Percentiles rank a stretch among this genome's conserved stretches.
Conservation (phyloP, 1,139 yeast species). For the Nakaseomyces sp. region DNA sequence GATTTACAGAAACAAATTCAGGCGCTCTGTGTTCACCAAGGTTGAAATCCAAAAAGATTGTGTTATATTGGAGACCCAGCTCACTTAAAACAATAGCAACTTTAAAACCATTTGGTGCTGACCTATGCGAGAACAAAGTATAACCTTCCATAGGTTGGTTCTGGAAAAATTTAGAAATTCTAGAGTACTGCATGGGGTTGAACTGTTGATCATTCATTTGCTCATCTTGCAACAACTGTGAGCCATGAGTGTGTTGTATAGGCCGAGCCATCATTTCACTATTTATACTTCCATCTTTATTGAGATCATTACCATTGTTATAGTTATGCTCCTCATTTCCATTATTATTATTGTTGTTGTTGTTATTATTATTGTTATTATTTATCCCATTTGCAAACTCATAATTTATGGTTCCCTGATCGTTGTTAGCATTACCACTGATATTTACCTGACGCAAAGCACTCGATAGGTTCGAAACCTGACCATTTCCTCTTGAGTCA, state of each 20-base stretch:
- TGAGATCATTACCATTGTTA: slow-evolving; percentile 17
- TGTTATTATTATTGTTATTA: slow-evolving; percentile 2
- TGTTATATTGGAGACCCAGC: slow-evolving; percentile 67
- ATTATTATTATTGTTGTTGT: slow-evolving; percentile 6
- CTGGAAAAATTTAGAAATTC: slow-evolving; percentile 67
- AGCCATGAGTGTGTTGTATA: slow-evolving; percentile 4
- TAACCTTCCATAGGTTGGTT: slow-evolving; percentile 78
- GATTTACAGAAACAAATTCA: slow-evolving; percentile 82
- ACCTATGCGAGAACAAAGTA: slow-evolving; percentile 80
- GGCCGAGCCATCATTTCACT: slow-evolving; percentile 10
- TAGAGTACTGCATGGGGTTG: slow-evolving; percentile 30
- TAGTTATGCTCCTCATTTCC: slow-evolving; percentile 9
- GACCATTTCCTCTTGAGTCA: background rate
- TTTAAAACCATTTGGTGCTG: slow-evolving; percentile 95
- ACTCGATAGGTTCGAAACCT: slow-evolving; percentile 26
- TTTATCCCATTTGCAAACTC: slow-evolving; percentile 13
- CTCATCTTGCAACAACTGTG: slow-evolving; percentile 15
- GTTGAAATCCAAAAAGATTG: slow-evolving; percentile 81
- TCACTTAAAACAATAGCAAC: slow-evolving; percentile 88
- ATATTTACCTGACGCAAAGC: slow-evolving; percentile 29
- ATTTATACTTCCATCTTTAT: slow-evolving; percentile 16
- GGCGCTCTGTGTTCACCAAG: slow-evolving; percentile 89
- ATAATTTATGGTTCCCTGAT: slow-evolving; percentile 8
- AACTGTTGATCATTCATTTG: slow-evolving; percentile 11
- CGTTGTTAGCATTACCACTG: slow-evolving; percentile 1